These are phyloP conservation scores for Colletotrichum navitas DNA, from an alignment of 2,329 filamentous ascomycete species.

Conservation along the genomic window DNA sequence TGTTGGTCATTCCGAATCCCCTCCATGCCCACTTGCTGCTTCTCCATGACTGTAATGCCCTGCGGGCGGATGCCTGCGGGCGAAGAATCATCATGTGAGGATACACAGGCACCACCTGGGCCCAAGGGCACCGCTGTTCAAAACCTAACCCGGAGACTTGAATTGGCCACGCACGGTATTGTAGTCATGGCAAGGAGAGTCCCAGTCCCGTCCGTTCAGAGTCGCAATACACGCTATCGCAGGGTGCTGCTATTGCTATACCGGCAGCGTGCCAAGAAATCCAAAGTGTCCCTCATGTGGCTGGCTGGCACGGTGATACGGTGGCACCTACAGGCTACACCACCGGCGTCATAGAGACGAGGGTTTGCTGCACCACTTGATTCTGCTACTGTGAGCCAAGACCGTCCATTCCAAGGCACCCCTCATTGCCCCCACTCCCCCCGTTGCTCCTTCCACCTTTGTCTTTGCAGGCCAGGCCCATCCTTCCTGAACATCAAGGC, in stretches of 20 bases:
- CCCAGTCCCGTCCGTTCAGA: neutral
- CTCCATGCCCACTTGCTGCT: neutral
- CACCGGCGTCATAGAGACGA: slow-evolving; percentile 38
- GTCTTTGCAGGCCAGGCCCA: neutral
- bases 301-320: too few species aligned
- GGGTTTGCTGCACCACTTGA: slow-evolving; percentile 29
- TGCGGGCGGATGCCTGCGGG: slow-evolving; percentile 26
- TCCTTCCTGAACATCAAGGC: neutral
- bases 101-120: neutral
- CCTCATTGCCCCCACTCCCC: neutral
- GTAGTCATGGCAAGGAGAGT: neutral
- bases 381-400: slow-evolving; percentile 37
- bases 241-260: neutral
- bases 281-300: slow-evolving; percentile 5
- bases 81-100: neutral
- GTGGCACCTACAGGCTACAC: slow-evolving; percentile 13
- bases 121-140: neutral
- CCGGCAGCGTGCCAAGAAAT: slow-evolving; percentile 2
- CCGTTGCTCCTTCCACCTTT: neutral
- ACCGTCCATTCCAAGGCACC: slow-evolving; percentile 30
- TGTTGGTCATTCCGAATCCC: neutral
- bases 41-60: slow-evolving; percentile 13
- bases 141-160: neutral
- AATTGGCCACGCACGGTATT: too few species aligned
- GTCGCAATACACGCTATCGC: neutral